Percentiles rank a stretch among this genome's conserved stretches.
Evolutionary conservation across 305 asterid species (phyloP).

Genomic region (Solanum aculeatissimum): DNA sequence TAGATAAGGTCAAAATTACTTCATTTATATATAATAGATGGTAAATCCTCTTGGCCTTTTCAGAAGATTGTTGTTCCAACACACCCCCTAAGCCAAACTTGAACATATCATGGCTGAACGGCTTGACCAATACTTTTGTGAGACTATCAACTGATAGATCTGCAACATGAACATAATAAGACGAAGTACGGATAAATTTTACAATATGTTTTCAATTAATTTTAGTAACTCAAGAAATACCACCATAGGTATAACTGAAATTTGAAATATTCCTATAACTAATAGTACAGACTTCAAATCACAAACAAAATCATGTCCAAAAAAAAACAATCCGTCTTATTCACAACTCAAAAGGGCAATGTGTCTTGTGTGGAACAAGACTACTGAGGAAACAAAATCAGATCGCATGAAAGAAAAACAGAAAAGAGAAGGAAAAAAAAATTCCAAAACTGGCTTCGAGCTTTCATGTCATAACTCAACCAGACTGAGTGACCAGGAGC

Average conservation of each 20-base stretch:
- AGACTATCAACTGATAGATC: too few species aligned
- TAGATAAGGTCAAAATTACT: neutral
- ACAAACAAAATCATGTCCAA: neutral
- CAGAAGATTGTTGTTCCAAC: too few species aligned
- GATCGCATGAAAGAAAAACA: neutral
- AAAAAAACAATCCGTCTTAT: neutral
- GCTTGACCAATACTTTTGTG: too few species aligned
- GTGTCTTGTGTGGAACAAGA: neutral
- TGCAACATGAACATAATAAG: too few species aligned
- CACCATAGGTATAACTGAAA: neutral
- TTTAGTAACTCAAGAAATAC: neutral
- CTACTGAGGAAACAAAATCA: neutral
- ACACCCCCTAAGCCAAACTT: too few species aligned
- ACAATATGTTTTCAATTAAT: neutral
- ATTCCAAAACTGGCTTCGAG: neutral
- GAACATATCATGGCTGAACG: too few species aligned
- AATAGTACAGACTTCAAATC: neutral
- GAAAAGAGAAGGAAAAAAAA: neutral
- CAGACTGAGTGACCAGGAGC: conserved; percentile 16
- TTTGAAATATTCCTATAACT: neutral
- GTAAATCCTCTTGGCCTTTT: neutral
- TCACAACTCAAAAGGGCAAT: neutral
- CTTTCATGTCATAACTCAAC: neutral
- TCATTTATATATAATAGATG: neutral
- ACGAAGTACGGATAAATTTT: neutral